Percentiles rank a stretch among this genome's conserved stretches.
phyloP scores from a whole-genome alignment of 78 protist genomes.

The Cavenderia fasciculata region DNA sequence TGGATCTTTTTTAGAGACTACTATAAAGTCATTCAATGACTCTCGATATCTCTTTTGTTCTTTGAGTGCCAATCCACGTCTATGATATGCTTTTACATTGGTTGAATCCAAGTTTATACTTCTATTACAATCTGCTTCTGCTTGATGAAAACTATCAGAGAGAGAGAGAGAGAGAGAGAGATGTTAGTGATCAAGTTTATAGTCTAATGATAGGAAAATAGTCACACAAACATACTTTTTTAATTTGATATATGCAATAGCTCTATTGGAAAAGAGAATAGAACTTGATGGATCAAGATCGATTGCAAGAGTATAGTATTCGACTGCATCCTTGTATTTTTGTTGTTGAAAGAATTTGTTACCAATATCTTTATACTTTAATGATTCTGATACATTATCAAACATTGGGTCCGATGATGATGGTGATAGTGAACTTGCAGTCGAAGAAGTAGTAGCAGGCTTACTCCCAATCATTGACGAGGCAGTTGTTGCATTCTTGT shows the following conservation, averaged over 20 bases:
- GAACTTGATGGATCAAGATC: slow-evolving; percentile 48
- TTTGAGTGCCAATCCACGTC: slow-evolving; percentile 34
- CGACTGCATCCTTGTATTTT: slow-evolving; percentile 54
- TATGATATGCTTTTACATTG: slow-evolving; percentile 49
- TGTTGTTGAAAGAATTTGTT: slow-evolving; percentile 26
- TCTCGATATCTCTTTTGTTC: slow-evolving; percentile 42
- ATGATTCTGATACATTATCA: slow-evolving; percentile 37
- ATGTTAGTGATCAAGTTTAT: too few relatives aligned
- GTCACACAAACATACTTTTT: slow-evolving; percentile 39
- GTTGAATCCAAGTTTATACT: slow-evolving; percentile 46
- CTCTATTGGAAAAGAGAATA: slow-evolving; percentile 56
- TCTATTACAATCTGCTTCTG: slow-evolving; percentile 47
- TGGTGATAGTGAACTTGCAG: not conserved
- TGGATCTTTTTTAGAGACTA: slow-evolving; percentile 8
- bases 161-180: too few relatives aligned
- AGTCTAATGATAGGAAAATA: too few relatives aligned
- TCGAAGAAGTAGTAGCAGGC: not conserved
- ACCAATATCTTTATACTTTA: slow-evolving; percentile 57
- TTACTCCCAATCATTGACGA: not conserved
- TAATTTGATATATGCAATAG: slow-evolving; percentile 56
- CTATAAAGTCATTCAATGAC: slow-evolving; percentile 34
- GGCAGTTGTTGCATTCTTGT: not conserved
- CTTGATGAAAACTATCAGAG: slow-evolving; percentile 42
- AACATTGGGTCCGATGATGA: slow-evolving; percentile 8
- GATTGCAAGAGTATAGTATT: slow-evolving; percentile 49